Conservation (phyloP, 371 early-diverging fungal genomes). For the Rhizopus arrhizus region DNA sequence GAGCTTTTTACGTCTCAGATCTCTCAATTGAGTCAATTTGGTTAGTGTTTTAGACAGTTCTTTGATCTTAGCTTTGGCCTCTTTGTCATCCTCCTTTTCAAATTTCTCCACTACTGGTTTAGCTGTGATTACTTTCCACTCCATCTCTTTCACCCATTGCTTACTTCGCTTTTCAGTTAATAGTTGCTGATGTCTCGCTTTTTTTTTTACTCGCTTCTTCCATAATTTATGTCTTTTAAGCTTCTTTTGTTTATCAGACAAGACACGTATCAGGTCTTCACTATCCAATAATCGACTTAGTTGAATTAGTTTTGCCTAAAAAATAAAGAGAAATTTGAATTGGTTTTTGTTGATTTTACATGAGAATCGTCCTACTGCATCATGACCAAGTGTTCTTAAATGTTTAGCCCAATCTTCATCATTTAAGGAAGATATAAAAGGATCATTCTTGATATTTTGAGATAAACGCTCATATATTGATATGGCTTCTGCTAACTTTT, state of each 20-base stretch:
- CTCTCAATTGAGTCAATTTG: constrained; percentile 16
- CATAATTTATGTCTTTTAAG: constrained; percentile 19
- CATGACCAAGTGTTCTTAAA: constrained; percentile 15
- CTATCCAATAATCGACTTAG: constrained; percentile 10
- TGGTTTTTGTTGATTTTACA: neutral
- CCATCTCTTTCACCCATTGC: constrained; percentile 18
- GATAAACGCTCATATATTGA: constrained; percentile 17
- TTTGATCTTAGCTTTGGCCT: constrained; percentile 12
- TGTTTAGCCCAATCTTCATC: constrained; percentile 23
- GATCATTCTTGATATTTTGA: constrained; percentile 2
- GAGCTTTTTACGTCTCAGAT: constrained; percentile 22
- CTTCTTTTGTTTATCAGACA: constrained; percentile 19
- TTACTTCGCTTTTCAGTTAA: constrained; percentile 7
- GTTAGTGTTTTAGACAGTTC: constrained; percentile 12
- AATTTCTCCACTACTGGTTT: neutral
- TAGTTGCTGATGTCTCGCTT: neutral
- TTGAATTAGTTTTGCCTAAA: constrained; percentile 26
- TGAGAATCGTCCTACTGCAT: constrained; percentile 14
- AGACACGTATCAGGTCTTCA: neutral
- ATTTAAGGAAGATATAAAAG: constrained; percentile 1
- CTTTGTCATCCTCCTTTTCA: neutral
- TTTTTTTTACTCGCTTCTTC: constrained; percentile 21
- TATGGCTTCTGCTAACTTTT: constrained; percentile 22
- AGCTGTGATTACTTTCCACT: constrained; percentile 21
- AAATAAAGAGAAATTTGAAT: neutral